These are phyloP conservation scores for Boletus rubescentipes DNA, from an alignment of 768 basidiomycete genomes.

Conservation along the genomic window DNA sequence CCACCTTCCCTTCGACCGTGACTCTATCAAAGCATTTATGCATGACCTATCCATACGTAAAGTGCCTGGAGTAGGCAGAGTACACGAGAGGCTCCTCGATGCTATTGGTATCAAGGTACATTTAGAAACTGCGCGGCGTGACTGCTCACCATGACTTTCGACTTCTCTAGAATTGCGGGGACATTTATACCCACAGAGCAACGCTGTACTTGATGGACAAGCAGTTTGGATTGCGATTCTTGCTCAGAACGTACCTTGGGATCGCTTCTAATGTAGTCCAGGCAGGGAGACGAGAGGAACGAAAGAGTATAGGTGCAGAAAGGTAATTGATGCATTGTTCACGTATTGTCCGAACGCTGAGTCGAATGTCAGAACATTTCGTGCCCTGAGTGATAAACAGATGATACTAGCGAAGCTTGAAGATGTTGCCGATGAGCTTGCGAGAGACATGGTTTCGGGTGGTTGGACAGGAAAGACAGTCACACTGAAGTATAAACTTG, in stretches of 20 bases:
- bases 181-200: conserved; percentile 77
- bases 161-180: conserved; percentile 73
- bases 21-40: conserved; percentile 75
- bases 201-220: conserved; percentile 82
- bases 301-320: conserved; percentile 93
- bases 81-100: conserved; percentile 84
- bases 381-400: conserved; percentile 59
- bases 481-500: conserved; percentile 90
- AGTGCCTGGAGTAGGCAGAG: conserved; percentile 87
- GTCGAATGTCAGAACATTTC: conserved; percentile 62
- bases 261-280: conserved; percentile 82
- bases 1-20: conserved; percentile 61
- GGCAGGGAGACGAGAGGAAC: conserved; percentile 72
- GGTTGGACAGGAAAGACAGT: conserved; percentile 89
- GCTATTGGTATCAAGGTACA: conserved; percentile 78
- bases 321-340: conserved; percentile 42
- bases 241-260: conserved; percentile 82
- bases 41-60: conserved; percentile 79
- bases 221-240: conserved; percentile 73
- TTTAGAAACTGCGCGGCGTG: background rate
- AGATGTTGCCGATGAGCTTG: conserved; percentile 79
- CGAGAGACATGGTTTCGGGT: conserved; percentile 70
- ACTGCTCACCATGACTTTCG: background rate
- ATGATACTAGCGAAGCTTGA: conserved; percentile 76
- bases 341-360: background rate